Conservation (phyloP, 768 basidiomycete genomes). For the Pisolithus sp. region DNA sequence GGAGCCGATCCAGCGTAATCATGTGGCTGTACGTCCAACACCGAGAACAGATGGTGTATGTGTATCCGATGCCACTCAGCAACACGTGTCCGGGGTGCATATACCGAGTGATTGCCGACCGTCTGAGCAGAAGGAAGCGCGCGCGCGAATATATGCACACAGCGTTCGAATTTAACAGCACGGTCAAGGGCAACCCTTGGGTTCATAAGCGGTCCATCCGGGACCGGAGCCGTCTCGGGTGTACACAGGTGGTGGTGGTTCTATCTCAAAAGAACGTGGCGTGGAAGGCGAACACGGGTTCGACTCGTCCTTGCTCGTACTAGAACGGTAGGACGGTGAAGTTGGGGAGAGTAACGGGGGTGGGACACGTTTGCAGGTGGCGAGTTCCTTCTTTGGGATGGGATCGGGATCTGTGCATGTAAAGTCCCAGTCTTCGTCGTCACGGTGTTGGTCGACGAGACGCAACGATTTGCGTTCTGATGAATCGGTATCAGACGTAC, state of each 20-base stretch:
- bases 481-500: not conserved
- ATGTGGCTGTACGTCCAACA: no score
- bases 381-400: not conserved
- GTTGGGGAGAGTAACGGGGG: slow-evolving; percentile 7
- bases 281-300: slow-evolving; percentile 12
- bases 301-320: slow-evolving; percentile 18
- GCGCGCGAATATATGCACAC: no score
- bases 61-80: no score
- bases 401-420: slow-evolving; percentile 20
- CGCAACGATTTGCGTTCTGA: slow-evolving; percentile 22
- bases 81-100: no score
- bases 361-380: slow-evolving; percentile 8
- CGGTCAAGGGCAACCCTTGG: slow-evolving; percentile 3
- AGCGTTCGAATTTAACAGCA: not conserved
- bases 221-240: slow-evolving; percentile 6
- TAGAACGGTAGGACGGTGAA: slow-evolving; percentile 7
- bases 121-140: no score
- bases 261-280: slow-evolving; percentile 9
- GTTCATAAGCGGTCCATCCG: slow-evolving; percentile 3
- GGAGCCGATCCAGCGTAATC: no score
- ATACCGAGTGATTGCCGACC: no score
- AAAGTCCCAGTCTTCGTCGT: slow-evolving; percentile 26
- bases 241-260: slow-evolving; percentile 24
- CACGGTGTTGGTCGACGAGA: slow-evolving; percentile 11
- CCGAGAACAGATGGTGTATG: no score